A percentile compares a stretch with the other conserved stretches of the same genome.
Evolutionary conservation across 768 basidiomycete species (phyloP).

Genomic region (Rhizopogon vesiculosus): DNA sequence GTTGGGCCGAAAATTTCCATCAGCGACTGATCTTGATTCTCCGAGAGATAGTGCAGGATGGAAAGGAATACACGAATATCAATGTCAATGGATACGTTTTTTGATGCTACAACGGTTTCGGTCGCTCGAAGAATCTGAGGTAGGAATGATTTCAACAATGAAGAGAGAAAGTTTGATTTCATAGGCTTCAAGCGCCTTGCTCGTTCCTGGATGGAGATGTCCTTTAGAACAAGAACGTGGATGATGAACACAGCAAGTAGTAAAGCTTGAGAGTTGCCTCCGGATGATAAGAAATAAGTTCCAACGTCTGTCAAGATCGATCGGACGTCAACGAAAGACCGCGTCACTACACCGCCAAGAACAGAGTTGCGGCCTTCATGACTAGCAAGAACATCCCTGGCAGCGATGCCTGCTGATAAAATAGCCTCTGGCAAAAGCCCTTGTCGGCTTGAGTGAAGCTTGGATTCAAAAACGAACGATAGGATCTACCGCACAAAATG

Average conservation of each 20-base stretch:
- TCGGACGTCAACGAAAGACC: neutral
- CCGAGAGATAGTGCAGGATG: constrained; percentile 35
- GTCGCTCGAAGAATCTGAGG: constrained; percentile 32
- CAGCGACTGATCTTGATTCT: constrained; percentile 14
- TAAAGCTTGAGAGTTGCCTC: constrained; percentile 1
- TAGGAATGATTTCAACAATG: constrained; percentile 36
- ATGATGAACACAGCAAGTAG: constrained; percentile 34
- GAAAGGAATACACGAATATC: constrained; percentile 50
- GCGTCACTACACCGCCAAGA: too few species aligned
- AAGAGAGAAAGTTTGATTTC: constrained; percentile 19
- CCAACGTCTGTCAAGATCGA: neutral
- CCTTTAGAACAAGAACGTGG: constrained; percentile 34
- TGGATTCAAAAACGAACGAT: constrained; percentile 52
- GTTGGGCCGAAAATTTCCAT: constrained; percentile 25
- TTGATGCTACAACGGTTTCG: constrained; percentile 17
- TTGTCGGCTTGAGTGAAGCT: constrained; percentile 12
- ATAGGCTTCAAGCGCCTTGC: constrained; percentile 29
- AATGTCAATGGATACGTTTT: constrained; percentile 34
- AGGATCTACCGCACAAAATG: constrained; percentile 38
- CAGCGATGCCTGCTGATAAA: constrained; percentile 4
- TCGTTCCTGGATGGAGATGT: constrained; percentile 34
- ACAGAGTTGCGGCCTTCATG: neutral
- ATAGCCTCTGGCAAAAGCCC: constrained; percentile 11
- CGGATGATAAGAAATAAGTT: neutral
- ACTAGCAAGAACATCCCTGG: constrained; percentile 9